These are phyloP conservation scores for Suhomyces wounanorum DNA, from an alignment of 1,139 yeast genomes.

Conservation along the genomic window DNA sequence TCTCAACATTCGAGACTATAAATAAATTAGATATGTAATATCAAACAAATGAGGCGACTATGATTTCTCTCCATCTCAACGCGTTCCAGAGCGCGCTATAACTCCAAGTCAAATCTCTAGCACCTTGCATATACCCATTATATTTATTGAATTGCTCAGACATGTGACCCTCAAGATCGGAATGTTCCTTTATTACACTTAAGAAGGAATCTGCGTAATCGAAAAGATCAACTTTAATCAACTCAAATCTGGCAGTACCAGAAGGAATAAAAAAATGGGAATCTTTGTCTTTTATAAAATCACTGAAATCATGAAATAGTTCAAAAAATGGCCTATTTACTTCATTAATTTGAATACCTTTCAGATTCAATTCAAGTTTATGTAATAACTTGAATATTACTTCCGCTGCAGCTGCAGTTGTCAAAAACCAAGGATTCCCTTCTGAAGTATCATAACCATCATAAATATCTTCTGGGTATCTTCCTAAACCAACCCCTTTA, in stretches of 20 bases:
- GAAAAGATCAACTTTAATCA: slow-evolving; percentile 49
- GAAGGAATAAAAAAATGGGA: slow-evolving; percentile 21
- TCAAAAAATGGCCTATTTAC: slow-evolving; percentile 32
- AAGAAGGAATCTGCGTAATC: slow-evolving; percentile 76
- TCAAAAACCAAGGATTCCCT: slow-evolving; percentile 95
- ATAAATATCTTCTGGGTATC: slow-evolving; percentile 93
- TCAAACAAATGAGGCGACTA: not conserved
- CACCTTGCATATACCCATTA: slow-evolving; percentile 88
- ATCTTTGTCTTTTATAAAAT: slow-evolving; percentile 8
- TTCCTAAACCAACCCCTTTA: slow-evolving; percentile 75
- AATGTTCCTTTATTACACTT: slow-evolving; percentile 70
- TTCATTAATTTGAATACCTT: slow-evolving; percentile 29
- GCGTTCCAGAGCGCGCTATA: slow-evolving; percentile 79
- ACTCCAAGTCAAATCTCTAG: slow-evolving; percentile 87
- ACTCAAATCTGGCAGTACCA: slow-evolving; percentile 48
- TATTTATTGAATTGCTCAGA: slow-evolving; percentile 86
- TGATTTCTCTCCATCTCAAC: slow-evolving; percentile 57
- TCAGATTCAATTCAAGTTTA: slow-evolving; percentile 24
- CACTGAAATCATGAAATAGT: slow-evolving; percentile 27
- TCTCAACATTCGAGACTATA: slow-evolving; percentile 55
- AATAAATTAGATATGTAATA: slow-evolving; percentile 27
- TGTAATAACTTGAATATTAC: slow-evolving; percentile 43
- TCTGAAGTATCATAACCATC: slow-evolving; percentile 73
- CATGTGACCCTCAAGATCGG: slow-evolving; percentile 71
- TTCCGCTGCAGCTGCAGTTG: slow-evolving; percentile 81